Evolutionary conservation across 352 stramenopile genomes (phyloP).

Genomic region (Phytophthora brassicae): DNA sequence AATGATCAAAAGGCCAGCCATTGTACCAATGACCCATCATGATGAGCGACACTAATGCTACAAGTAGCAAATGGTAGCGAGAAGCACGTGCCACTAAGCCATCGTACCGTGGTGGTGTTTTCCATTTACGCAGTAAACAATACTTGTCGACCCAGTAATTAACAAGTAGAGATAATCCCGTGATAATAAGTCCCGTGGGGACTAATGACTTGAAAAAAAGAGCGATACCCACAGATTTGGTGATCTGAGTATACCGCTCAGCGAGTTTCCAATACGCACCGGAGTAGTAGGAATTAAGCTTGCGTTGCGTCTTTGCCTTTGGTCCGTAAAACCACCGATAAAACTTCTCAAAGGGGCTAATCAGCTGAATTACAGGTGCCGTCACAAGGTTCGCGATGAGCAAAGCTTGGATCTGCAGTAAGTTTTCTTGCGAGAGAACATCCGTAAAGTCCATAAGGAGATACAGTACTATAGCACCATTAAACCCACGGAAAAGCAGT

Average conservation of each 20-base stretch:
- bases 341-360: conserved; percentile 56
- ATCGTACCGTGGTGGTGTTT: conserved; percentile 61
- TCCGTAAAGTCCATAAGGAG: conserved; percentile 77
- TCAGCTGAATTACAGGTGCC: conserved; percentile 61
- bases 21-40: conserved; percentile 85
- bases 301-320: conserved; percentile 66
- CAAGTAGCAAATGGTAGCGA: conserved; percentile 67
- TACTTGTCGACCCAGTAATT: conserved; percentile 89
- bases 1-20: conserved; percentile 70
- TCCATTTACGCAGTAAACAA: conserved; percentile 77
- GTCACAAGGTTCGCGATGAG: conserved; percentile 80
- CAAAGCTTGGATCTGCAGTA: conserved; percentile 75
- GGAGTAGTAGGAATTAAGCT: conserved; percentile 79
- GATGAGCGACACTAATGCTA: conserved; percentile 60
- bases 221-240: conserved; percentile 62
- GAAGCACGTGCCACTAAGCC: conserved; percentile 60
- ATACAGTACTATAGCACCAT: conserved; percentile 75
- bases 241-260: conserved; percentile 70
- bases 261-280: conserved; percentile 69
- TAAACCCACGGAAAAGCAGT: conserved; percentile 70
- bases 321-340: conserved; percentile 45
- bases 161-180: conserved; percentile 60
- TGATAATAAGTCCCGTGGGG: conserved; percentile 66
- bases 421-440: conserved; percentile 60
- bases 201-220: conserved; percentile 72